Conservation (phyloP, 345 rosid species). For the Aethionema arabicum region DNA sequence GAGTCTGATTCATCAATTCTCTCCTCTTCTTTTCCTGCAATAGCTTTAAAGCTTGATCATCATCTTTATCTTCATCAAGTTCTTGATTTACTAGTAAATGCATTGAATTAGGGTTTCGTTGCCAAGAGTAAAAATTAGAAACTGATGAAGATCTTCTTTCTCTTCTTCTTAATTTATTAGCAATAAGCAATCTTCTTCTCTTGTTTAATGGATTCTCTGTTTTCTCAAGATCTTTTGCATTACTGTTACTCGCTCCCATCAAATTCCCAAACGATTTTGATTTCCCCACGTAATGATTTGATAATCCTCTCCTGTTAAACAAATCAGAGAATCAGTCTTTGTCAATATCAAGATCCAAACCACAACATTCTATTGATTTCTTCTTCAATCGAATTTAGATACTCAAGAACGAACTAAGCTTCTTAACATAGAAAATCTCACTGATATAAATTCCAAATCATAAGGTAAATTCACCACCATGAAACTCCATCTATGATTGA, state of each 20-base stretch:
- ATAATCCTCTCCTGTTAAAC: slow-evolving; percentile 67
- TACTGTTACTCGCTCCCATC: slow-evolving; percentile 40
- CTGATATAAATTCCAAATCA: no score
- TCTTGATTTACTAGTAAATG: slow-evolving; percentile 57
- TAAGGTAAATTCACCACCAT: no score
- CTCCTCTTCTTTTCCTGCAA: slow-evolving; percentile 20
- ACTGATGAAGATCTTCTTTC: slow-evolving; percentile 27
- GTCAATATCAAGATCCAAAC: slow-evolving; percentile 27
- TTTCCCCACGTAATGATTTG: slow-evolving; percentile 73
- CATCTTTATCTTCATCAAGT: slow-evolving; percentile 30
- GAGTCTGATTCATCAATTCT: slow-evolving; percentile 35
- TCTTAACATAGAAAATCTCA: no score
- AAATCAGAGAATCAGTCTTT: neutral
- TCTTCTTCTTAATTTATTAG: slow-evolving; percentile 48
- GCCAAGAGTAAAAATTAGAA: slow-evolving; percentile 52
- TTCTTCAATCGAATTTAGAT: neutral
- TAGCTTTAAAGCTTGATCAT: neutral
- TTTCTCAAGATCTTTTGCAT: slow-evolving; percentile 65
- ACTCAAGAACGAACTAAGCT: neutral
- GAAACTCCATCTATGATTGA: no score
- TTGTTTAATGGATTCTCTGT: slow-evolving; percentile 78
- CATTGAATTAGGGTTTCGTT: slow-evolving; percentile 71
- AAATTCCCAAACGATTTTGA: slow-evolving; percentile 89
- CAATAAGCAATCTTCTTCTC: slow-evolving; percentile 61
- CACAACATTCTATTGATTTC: no score